Base-by-base conservation (phyloP, 73 alveolate genomes). In the Paramecium pentaurelia region DNA sequence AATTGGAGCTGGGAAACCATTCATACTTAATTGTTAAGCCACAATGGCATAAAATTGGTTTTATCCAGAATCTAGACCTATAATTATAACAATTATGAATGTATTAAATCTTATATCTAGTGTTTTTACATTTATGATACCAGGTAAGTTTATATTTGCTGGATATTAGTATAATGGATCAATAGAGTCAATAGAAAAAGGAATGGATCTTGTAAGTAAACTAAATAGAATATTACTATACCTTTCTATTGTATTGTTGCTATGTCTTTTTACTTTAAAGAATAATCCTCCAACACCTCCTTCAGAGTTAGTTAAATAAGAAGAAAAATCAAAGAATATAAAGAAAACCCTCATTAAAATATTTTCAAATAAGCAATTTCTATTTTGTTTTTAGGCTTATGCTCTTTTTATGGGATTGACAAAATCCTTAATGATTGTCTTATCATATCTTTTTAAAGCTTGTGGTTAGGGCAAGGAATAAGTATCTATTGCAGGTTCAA, bases 41-140 rank as follows among this genome's bases (percentile, higher is more conserved):
- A 32, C 86, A 10, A 28, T 71, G 32, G 86, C 86, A 32, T 8
- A 28, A 32, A 71, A 34, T 71, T 71, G 86, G 86, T 71, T 71
- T 40, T 71, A 71, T 71, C 86, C 86, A 9, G 49, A 71, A 71
- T 32, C 86, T 16, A 71, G 86, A 30, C 22, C 86, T 11, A 27
- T 34, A 11, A 71, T 71, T 4, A 28, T 71, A 27, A 36, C 86
- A 10, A 30, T 28, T 20, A 18, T 71, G 58, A 71, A 71, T 27
- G 42, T 71, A 8, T 16, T 71, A 25, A 28, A 71, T 6, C 34
- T 40, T 28, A 3, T 71, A 3, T 22, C 59, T 28, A 71, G 28
- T 28, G 58, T 71, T 3, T 11, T 71, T 12, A 71, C 59, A 4
- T 27, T 71, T 25, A 22, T 36, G 32, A 71, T 71, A 25, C 86